Conservation (phyloP, 176 grass and related monocot genomes). For the Eragrostis curvula region DNA sequence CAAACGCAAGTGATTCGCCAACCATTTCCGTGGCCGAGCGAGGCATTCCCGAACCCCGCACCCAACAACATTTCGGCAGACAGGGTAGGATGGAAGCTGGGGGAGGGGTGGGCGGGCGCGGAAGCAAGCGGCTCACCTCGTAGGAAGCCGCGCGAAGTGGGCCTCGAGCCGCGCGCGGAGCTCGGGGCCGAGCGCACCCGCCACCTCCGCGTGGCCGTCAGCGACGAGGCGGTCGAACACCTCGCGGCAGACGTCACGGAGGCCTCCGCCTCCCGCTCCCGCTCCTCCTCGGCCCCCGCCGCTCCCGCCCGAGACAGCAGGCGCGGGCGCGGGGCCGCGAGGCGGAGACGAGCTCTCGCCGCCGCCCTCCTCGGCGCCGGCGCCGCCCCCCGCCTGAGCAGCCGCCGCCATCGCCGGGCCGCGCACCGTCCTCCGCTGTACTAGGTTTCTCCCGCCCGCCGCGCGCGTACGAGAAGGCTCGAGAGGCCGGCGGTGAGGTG, state of each 20-base stretch:
- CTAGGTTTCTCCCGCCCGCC: slow-evolving; percentile 42
- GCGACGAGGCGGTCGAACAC: slow-evolving; percentile 69
- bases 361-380: slow-evolving; percentile 72
- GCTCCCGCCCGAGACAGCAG: slow-evolving; percentile 20
- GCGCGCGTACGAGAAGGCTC: neutral
- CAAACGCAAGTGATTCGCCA: neutral
- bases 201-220: slow-evolving; percentile 57
- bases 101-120: neutral
- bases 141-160: slow-evolving; percentile 57
- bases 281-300: neutral
- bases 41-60: neutral
- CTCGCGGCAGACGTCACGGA: slow-evolving; percentile 38
- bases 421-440: neutral
- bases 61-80: neutral
- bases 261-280: neutral
- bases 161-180: slow-evolving; percentile 55
- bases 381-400: neutral
- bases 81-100: too few species aligned
- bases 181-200: slow-evolving; percentile 27
- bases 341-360: slow-evolving; percentile 78
- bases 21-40: neutral
- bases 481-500: neutral
- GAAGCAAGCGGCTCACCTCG: slow-evolving; percentile 46
- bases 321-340: neutral
- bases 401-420: neutral